A percentile compares a stretch with the other conserved stretches of the same genome.
phyloP scores from a whole-genome alignment of 495 filamentous ascomycete genomes.

The Aspergillus bridgeri region DNA sequence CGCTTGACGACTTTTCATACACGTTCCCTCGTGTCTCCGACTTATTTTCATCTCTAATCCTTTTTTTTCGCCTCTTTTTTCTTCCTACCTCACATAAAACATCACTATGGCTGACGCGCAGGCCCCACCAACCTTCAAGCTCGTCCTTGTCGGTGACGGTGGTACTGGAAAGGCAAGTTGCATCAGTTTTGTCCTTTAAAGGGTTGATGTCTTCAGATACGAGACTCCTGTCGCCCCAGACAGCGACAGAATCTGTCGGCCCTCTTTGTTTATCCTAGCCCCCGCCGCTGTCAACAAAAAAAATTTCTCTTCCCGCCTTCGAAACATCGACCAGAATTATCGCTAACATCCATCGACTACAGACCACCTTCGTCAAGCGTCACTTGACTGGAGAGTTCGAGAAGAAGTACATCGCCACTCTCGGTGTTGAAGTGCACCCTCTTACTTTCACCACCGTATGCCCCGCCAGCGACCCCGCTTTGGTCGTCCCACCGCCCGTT shows the following conservation, averaged over 20 bases:
- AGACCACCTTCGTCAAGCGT: constrained; percentile 99
- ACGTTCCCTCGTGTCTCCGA: not conserved
- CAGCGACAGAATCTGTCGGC: constrained; percentile 23
- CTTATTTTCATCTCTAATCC: constrained; percentile 2
- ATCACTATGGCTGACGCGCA: constrained; percentile 56
- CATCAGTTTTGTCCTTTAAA: not conserved
- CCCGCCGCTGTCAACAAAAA: constrained; percentile 31
- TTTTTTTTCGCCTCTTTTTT: constrained; percentile 10
- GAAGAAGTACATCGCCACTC: constrained; percentile 99
- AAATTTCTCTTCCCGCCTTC: constrained; percentile 1
- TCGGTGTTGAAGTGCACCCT: constrained; percentile 99
- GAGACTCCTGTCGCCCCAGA: constrained; percentile 18
- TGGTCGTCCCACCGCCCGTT: constrained; percentile 15
- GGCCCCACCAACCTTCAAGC: constrained; percentile 86
- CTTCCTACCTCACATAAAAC: constrained; percentile 33
- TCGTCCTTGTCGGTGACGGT: constrained; percentile 99
- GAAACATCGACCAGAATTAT: constrained; percentile 16
- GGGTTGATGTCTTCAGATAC: not conserved
- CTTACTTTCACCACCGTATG: constrained; percentile 90
- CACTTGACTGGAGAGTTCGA: constrained; percentile 99
- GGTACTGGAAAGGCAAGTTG: constrained; percentile 95
- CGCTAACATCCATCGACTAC: constrained; percentile 26
- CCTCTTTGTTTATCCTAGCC: constrained; percentile 16
- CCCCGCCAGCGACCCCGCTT: constrained; percentile 39
- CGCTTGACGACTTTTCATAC: constrained; percentile 14